These are phyloP conservation scores for Raddia distichophylla DNA, from an alignment of 176 grass and related monocot species.

Conservation along the genomic window DNA sequence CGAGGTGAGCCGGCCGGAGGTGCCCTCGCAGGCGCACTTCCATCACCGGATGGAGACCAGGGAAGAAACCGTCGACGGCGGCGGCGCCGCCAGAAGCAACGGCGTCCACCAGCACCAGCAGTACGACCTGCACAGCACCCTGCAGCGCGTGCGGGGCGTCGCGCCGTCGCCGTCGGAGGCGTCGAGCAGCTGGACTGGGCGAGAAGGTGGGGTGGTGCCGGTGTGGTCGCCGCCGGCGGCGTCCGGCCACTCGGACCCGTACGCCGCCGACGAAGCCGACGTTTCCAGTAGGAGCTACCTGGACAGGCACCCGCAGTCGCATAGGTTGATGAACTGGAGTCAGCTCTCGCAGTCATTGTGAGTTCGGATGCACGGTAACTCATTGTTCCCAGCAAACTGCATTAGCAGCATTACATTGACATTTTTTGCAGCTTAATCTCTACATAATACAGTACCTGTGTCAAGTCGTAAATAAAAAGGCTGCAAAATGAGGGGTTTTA, in stretches of 20 bases:
- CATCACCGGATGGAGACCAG: conserved; percentile 35
- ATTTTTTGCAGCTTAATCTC: background rate
- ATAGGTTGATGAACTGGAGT: conserved; percentile 81
- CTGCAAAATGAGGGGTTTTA: background rate
- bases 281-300: conserved; percentile 68
- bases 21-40: conserved; percentile 60
- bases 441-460: background rate
- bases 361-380: conserved; percentile 58
- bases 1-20: conserved; percentile 60
- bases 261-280: conserved; percentile 56
- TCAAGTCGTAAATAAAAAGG: background rate
- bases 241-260: conserved; percentile 68
- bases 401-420: background rate
- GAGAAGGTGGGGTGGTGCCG: conserved; percentile 82
- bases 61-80: conserved; percentile 38
- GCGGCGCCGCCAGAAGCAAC: conserved; percentile 33
- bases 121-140: conserved; percentile 39
- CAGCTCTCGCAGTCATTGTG: conserved; percentile 79
- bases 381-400: conserved; percentile 11
- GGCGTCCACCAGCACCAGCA: conserved; percentile 56
- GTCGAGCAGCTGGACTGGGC: conserved; percentile 80
- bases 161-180: conserved; percentile 59
- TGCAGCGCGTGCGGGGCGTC: conserved; percentile 22
- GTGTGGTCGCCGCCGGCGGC: conserved; percentile 78
- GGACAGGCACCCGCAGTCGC: conserved; percentile 70